A percentile compares a stretch with the other conserved stretches of the same genome.
phyloP scores from a whole-genome alignment of 2,329 filamentous ascomycete species.

The Sphaerulina vaccinii region DNA sequence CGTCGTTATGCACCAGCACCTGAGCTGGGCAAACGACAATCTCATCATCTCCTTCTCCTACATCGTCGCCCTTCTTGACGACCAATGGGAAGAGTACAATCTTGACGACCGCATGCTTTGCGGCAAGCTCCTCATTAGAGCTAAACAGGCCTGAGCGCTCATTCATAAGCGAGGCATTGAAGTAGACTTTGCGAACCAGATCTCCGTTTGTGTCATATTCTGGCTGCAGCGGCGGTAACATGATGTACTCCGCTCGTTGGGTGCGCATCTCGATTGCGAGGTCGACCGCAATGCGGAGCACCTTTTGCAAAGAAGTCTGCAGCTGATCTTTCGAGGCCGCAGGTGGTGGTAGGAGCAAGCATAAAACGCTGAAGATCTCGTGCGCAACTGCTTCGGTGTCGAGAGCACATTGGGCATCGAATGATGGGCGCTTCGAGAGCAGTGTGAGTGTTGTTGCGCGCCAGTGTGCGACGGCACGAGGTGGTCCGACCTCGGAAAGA shows the following conservation, averaged over 20 bases:
- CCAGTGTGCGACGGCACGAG: conserved; percentile 92
- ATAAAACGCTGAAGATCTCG: conserved; percentile 81
- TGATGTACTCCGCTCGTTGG: conserved; percentile 95
- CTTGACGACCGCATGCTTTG: conserved; percentile 73
- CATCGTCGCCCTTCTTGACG: conserved; percentile 90
- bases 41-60: conserved; percentile 84
- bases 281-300: conserved; percentile 83
- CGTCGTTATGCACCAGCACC: conserved; percentile 65
- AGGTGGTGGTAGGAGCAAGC: conserved; percentile 82
- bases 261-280: conserved; percentile 96
- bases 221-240: conserved; percentile 91
- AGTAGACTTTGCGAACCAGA: conserved; percentile 79
- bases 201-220: conserved; percentile 95
- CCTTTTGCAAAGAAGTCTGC: conserved; percentile 77
- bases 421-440: conserved; percentile 75
- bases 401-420: conserved; percentile 75
- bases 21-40: conserved; percentile 94
- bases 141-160: conserved; percentile 72
- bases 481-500: conserved; percentile 81
- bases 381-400: conserved; percentile 96
- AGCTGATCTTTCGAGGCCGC: conserved; percentile 77
- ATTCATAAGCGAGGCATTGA: conserved; percentile 94
- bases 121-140: conserved; percentile 78
- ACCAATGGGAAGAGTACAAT: conserved; percentile 94
- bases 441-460: conserved; percentile 91